Evolutionary conservation across 23 red algal genomes (phyloP), one percentile per base, ranked within the genome.

Genomic region (Cyanidium caldarium): DNA sequence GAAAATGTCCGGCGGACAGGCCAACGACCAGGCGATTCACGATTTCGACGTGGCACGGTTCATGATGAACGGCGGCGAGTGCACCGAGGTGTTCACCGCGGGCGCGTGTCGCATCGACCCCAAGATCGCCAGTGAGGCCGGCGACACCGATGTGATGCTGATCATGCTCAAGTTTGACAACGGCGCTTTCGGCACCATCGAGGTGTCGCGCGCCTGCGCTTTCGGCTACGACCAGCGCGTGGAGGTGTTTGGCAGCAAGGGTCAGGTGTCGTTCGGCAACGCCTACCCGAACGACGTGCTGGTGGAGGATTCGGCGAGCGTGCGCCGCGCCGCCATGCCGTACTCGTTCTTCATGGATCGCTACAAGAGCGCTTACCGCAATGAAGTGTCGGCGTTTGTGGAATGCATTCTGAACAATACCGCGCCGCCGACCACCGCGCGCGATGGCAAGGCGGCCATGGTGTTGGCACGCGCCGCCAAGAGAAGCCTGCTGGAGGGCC

Each of bases 191-290:
- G 84, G 90, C 28, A 88, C 84, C n/a, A 74, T 95, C 35, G 90
- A 86, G 20, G 86, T 87, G 40, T 88, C 69, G 40, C 79, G 90
- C 44, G 70, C 77, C n/a, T 84, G 77, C 45, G 68, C 82, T 36
- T 83, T 84, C 25, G 90, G 90, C 25, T 95, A 95, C 36, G 90
- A 95, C 72, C 90, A 95, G 51, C 78, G 90, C 19, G 83, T 95
- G 28, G 90, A 95, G 66, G 90, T 95, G 30, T 95, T 95, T 75
- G 90, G 90, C 37, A 78, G 67, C 41, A 80, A 75, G 57, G 90
- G 90, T n/a, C 68, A 76, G 39, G 72, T 95, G 20, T 80, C 78
- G 40, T 87, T 82, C 66, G 81, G 83, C 12, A 95, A 95, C 57
- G 73, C 80, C 66, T 77, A 79, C 34, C 83, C 83, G 3, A 70